Evolutionary conservation across 306 rosid genomes (phyloP).

Genomic region (barrel medic (Medicago truncatula)): MtrunA17r5.0-ANR NC_053044.1:56238501-56239000

Average conservation of each 20-base stretch:
- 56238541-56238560: conserved; percentile 40
- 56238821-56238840: conserved; percentile 69
- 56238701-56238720: too few relatives aligned
- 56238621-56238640: too few relatives aligned
- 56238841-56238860: conserved; percentile 48
- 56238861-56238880: conserved; percentile 43
- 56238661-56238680: too few relatives aligned
- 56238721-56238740: conserved; percentile 20
- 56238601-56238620: neutral
- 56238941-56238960: conserved; percentile 48
- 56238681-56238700: too few relatives aligned
- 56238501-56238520: conserved; percentile 66
- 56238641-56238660: too few relatives aligned
- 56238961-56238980: conserved; percentile 35
- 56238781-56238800: conserved; percentile 76
- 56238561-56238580: conserved; percentile 23
- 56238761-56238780: conserved; percentile 67
- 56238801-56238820: conserved; percentile 60
- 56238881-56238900: conserved; percentile 46
- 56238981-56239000: conserved; percentile 10
- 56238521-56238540: conserved; percentile 90
- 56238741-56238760: conserved; percentile 26
- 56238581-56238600: neutral
- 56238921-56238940: conserved; percentile 68
- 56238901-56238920: conserved; percentile 58